Conservation (phyloP, 768 basidiomycete genomes). For the Boletus pseudo-olivaceus region DNA sequence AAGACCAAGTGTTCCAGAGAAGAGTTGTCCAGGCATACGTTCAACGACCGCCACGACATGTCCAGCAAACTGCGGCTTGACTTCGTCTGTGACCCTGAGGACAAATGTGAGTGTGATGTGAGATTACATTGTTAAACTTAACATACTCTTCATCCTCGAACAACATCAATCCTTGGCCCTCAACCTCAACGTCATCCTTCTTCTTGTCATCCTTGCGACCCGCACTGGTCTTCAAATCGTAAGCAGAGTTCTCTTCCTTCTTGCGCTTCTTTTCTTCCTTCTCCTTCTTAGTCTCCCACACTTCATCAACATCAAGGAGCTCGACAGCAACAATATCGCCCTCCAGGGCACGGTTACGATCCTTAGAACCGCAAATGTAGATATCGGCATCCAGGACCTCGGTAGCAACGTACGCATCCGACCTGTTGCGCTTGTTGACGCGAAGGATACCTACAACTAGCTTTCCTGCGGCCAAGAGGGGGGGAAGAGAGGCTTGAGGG, state of each 20-base stretch:
- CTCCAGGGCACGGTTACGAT: slow-evolving; percentile 96
- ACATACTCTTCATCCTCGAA: slow-evolving; percentile 95
- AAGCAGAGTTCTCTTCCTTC: slow-evolving; percentile 98
- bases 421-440: slow-evolving; percentile 97
- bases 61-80: slow-evolving; percentile 97
- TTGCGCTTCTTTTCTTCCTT: slow-evolving; percentile 99
- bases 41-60: slow-evolving; percentile 99
- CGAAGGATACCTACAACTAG: slow-evolving; percentile 95
- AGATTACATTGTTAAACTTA: slow-evolving; percentile 10
- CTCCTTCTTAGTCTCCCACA: slow-evolving; percentile 99
- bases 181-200: slow-evolving; percentile 99
- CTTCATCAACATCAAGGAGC: slow-evolving; percentile 95
- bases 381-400: slow-evolving; percentile 98
- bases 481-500: slow-evolving; percentile 95
- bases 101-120: slow-evolving; percentile 11
- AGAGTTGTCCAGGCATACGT: slow-evolving; percentile 97
- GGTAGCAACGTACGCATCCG: slow-evolving; percentile 97
- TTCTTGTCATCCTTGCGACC: slow-evolving; percentile 97
- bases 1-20: slow-evolving; percentile 94
- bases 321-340: slow-evolving; percentile 99
- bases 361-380: slow-evolving; percentile 98
- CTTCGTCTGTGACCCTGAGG: slow-evolving; percentile 88
- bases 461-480: slow-evolving; percentile 94
- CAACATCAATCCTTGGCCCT: slow-evolving; percentile 94
- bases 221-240: slow-evolving; percentile 71